Base-by-base conservation (phyloP, 2,329 filamentous ascomycete genomes). In the Cyclaneusma minus region DNA sequence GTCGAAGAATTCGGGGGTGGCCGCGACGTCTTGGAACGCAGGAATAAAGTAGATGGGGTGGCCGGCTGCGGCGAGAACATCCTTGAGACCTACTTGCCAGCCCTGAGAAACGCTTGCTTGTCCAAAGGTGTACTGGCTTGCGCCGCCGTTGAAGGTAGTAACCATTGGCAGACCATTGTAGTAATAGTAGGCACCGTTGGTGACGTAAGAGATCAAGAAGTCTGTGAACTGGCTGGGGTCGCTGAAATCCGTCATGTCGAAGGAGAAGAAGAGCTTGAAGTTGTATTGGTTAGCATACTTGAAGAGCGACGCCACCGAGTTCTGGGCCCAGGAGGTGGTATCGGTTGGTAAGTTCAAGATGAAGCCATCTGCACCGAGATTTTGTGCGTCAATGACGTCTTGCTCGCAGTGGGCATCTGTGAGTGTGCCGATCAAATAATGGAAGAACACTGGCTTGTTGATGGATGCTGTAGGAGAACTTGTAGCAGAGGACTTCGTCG, bases 241-340 rank as follows among this genome's bases (percentile, higher is more conserved):
- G 7, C 21, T 21, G 16, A 32, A 35, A 28, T 38, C 33, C 43
- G 32, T 38, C 34, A 48, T 45, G 26, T 51, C 48, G 25, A 51
- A 51, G n/a, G 44, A 48, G 32, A 52, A 51, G 37, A 50, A 51
- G 13, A 52, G 40, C 6, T 40, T 36, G 31, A 52, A 51, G 19
- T 35, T 39, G 7, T 40, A 34, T 1, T 38, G 31, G 2, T 41
- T 37, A n/a, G 45, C 40, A 13, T 44, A 39, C 7, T 41, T 32
- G 34, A 52, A 52, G 11, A 51, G 35, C 13, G 30, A 34, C 4
- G 34, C 28, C 2, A 50, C 37, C 4, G 48, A 42, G 17, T 35
- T 29, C 3, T 35, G 40, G 0, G 46, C 40, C 43, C 46, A 52
- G 12, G 17, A 20, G 1, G 28, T 28, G 6, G 24, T 19, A 15